These are phyloP conservation scores for Annulohypoxylon moriforme DNA, from an alignment of 495 filamentous ascomycete genomes.

Conservation along the genomic window DNA sequence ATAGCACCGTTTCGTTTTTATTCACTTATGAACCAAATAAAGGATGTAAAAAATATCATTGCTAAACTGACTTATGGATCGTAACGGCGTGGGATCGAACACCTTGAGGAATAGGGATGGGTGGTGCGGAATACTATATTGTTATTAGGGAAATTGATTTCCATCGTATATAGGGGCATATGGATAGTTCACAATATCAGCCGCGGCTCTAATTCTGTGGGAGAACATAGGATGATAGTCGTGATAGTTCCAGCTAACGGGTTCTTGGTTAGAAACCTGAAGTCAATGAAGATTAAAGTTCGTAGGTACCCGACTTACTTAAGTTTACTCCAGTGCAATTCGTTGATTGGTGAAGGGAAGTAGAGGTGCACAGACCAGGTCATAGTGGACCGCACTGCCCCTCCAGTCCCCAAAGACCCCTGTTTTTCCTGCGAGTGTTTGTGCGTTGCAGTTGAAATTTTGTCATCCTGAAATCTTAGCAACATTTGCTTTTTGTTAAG, in stretches of 20 bases:
- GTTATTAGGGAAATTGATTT: not conserved
- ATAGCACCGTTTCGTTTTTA: slow-evolving; percentile 42
- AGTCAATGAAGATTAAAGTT: not conserved
- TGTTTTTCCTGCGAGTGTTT: slow-evolving; percentile 31
- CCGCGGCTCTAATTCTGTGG: not conserved
- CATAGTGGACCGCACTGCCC: slow-evolving; percentile 11
- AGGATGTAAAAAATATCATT: not conserved
- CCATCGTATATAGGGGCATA: not conserved
- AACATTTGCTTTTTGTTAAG: slow-evolving; percentile 10
- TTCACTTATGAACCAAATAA: slow-evolving; percentile 22
- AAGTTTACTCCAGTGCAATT: not conserved
- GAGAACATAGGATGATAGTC: not conserved
- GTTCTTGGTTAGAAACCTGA: not conserved
- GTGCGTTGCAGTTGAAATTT: slow-evolving; percentile 28
- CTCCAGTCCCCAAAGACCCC: slow-evolving; percentile 21
- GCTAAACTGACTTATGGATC: not conserved
- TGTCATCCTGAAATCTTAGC: slow-evolving; percentile 1
- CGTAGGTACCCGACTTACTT: slow-evolving; percentile 2
- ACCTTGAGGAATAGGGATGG: not conserved
- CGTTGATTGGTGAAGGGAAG: not conserved
- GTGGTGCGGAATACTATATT: not conserved
- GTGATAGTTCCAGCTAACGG: not conserved
- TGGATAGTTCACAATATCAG: not conserved
- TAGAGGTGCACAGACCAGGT: slow-evolving; percentile 18
- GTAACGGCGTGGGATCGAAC: not conserved